Conservation (phyloP, 139 green algal genomes). For the Zygnema circumcarinatum region DNA sequence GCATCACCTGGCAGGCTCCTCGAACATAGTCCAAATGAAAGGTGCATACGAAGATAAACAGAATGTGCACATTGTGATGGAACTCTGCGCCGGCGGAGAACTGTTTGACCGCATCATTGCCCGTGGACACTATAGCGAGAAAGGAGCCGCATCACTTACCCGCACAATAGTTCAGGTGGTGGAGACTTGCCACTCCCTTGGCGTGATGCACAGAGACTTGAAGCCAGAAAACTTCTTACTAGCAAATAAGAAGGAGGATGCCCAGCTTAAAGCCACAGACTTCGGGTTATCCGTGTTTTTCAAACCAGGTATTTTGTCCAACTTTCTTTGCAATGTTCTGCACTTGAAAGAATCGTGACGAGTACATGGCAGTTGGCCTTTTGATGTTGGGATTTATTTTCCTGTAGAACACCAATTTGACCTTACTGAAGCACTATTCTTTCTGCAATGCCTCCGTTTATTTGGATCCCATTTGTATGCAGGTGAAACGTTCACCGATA, state of each 20-base stretch:
- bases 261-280: constrained; percentile 91
- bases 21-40: constrained; percentile 76
- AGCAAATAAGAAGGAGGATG: constrained; percentile 69
- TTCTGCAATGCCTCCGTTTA: no score
- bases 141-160: constrained; percentile 80
- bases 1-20: constrained; percentile 84
- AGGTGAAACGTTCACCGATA: constrained; percentile 83
- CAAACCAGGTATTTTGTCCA: constrained; percentile 81
- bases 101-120: constrained; percentile 96
- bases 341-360: no score
- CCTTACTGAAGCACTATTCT: no score
- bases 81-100: constrained; percentile 92
- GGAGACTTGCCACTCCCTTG: constrained; percentile 89
- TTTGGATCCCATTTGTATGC: constrained; percentile 27
- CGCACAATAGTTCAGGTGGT: constrained; percentile 91
- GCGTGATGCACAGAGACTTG: constrained; percentile 91
- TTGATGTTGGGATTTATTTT: no score
- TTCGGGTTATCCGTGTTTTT: constrained; percentile 93
- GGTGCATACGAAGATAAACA: constrained; percentile 56
- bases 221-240: constrained; percentile 98
- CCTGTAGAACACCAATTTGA: no score
- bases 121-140: constrained; percentile 84
- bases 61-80: constrained; percentile 75
- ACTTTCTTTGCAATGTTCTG: no score
- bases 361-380: no score